Conservation (phyloP, 2,329 filamentous ascomycete genomes). For the Triangularia setosa region DNA sequence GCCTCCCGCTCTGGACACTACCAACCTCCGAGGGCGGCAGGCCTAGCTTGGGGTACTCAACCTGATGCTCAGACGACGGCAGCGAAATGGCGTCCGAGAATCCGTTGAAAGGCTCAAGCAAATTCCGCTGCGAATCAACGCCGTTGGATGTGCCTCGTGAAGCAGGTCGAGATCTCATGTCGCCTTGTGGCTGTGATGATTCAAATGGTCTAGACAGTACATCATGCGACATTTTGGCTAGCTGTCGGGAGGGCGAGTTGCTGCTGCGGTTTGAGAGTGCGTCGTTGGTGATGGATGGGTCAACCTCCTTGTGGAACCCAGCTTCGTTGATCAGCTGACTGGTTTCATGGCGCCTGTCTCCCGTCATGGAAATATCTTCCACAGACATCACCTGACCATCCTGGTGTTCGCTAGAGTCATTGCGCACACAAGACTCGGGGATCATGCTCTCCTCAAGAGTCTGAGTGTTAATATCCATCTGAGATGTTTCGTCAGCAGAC, state of each 20-base stretch:
- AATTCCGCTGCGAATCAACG: constrained; percentile 22
- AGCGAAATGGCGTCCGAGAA: constrained; percentile 22
- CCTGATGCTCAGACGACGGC: constrained; percentile 15
- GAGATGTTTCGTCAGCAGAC: not conserved
- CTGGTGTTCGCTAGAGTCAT: constrained; percentile 10
- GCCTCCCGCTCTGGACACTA: constrained; percentile 47
- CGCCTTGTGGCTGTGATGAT: constrained; percentile 2
- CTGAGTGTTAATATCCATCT: constrained; percentile 5
- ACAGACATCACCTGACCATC: constrained; percentile 9
- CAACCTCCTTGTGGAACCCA: constrained; percentile 43
- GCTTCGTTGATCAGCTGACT: constrained; percentile 44
- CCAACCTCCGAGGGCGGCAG: constrained; percentile 36
- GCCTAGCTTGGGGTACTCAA: constrained; percentile 31
- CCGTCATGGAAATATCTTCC: constrained; percentile 29
- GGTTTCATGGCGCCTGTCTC: constrained; percentile 36
- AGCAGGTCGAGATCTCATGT: not conserved
- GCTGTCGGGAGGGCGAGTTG: constrained; percentile 28
- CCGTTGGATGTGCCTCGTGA: constrained; percentile 12
- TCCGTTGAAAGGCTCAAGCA: constrained; percentile 24
- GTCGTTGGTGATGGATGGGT: constrained; percentile 33
- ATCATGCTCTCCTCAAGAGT: constrained; percentile 22
- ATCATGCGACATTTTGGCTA: constrained; percentile 27
- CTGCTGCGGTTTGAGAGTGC: constrained; percentile 26
- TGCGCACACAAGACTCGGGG: constrained; percentile 20
- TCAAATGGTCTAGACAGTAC: not conserved